Evolutionary conservation across 169 alveolate genomes (phyloP).

Genomic region (Eimeria nieschulzi): DNA sequence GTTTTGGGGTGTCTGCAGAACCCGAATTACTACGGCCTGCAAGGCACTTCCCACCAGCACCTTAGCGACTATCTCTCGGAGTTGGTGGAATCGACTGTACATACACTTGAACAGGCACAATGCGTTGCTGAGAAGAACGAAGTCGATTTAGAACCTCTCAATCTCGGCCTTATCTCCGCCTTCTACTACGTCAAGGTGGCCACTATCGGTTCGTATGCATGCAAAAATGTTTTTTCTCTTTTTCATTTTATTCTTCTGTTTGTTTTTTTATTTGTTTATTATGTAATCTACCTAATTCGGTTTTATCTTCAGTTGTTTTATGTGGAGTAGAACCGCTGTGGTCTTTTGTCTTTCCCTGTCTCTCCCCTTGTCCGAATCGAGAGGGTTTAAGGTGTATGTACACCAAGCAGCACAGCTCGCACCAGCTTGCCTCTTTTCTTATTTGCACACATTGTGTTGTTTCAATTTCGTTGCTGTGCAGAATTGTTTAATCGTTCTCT

Average conservation of each 20-base stretch:
- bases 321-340: neutral
- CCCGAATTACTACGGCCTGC: slow-evolving; percentile 98
- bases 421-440: neutral
- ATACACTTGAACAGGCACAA: slow-evolving; percentile 92
- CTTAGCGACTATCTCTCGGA: slow-evolving; percentile 94
- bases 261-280: neutral
- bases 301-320: neutral
- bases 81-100: slow-evolving; percentile 94
- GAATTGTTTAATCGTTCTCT: slow-evolving; percentile 84
- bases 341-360: neutral
- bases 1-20: slow-evolving; percentile 84
- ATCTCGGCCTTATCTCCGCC: slow-evolving; percentile 89
- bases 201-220: slow-evolving; percentile 76
- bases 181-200: slow-evolving; percentile 77
- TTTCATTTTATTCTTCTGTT: too few relatives aligned
- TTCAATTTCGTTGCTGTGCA: neutral
- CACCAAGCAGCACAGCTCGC: neutral
- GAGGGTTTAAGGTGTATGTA: too few relatives aligned
- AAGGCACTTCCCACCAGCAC: slow-evolving; percentile 93
- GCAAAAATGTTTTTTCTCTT: neutral
- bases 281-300: too few relatives aligned
- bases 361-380: neutral
- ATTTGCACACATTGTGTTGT: neutral
- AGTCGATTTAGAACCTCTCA: slow-evolving; percentile 84
- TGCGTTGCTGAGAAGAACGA: slow-evolving; percentile 94